Conservation (phyloP, 257 asterid species). For the Solanum chiquidenum region DNA sequence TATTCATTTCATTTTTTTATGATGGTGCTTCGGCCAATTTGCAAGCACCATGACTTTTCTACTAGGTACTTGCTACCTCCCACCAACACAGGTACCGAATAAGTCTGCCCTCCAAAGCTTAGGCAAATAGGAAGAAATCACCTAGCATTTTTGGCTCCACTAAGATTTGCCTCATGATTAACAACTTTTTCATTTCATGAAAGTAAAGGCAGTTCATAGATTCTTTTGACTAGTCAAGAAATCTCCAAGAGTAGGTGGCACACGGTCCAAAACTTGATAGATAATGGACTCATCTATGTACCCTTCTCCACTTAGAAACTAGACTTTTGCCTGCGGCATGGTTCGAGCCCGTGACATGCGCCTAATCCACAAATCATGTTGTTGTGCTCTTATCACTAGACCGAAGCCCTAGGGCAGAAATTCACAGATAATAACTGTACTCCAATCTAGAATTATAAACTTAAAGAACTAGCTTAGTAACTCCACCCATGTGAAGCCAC, state of each 20-base stretch:
- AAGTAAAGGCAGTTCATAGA: not conserved
- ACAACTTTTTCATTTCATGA: not conserved
- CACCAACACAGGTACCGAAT: not conserved
- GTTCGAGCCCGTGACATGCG: not conserved
- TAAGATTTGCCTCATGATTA: not conserved
- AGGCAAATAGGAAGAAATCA: not conserved
- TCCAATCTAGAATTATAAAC: not conserved
- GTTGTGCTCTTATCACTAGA: not conserved
- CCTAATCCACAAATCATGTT: not conserved
- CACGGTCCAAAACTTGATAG: not conserved
- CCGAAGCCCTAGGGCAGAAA: not conserved
- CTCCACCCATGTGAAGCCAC: not conserved
- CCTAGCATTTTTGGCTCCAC: not conserved
- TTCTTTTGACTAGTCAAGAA: not conserved
- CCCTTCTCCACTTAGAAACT: not conserved
- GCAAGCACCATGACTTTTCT: not conserved
- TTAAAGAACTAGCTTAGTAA: not conserved
- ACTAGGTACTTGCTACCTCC: not conserved
- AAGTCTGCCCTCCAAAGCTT: not conserved
- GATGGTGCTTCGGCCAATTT: not conserved
- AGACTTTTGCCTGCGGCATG: not conserved
- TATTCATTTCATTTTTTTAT: not conserved
- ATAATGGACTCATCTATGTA: not conserved
- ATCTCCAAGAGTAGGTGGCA: not conserved
- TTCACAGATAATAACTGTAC: not conserved